Conservation (phyloP, 225 moss, liverwort and hornwort species). For the Straminergon stramineum region DNA sequence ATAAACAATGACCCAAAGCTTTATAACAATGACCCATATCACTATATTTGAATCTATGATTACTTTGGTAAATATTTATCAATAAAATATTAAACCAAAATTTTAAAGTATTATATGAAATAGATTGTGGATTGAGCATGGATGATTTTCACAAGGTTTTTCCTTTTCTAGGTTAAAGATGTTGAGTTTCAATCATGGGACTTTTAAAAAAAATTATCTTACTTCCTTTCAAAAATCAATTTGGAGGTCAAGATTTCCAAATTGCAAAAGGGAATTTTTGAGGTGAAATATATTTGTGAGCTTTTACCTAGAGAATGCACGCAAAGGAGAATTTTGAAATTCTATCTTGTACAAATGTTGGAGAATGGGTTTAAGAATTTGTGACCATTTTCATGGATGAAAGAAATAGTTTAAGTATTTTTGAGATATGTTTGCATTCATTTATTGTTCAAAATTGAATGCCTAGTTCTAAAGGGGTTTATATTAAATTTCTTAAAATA, state of each 20-base stretch:
- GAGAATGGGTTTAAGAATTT: background rate
- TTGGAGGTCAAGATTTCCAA: background rate
- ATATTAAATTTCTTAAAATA: background rate
- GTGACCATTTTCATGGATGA: background rate
- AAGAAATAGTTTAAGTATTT: too few species aligned
- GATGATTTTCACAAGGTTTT: background rate
- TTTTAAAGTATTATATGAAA: background rate
- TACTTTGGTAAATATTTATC: too few species aligned
- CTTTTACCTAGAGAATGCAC: fast-evolving
- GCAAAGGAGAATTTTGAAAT: background rate
- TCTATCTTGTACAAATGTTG: too few species aligned
- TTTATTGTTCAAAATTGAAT: background rate
- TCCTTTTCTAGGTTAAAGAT: background rate
- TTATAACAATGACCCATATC: too few species aligned
- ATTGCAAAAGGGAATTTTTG: too few species aligned
- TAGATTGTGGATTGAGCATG: too few species aligned
- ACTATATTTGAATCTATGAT: background rate
- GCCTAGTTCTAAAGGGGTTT: too few species aligned
- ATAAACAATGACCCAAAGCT: too few species aligned
- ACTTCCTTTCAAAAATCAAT: background rate
- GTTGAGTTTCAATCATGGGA: background rate
- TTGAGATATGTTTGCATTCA: too few species aligned
- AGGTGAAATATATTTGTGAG: background rate
- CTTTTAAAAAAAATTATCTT: background rate
- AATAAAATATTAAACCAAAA: background rate